phyloP scores from a whole-genome alignment of 1,284 basidiomycete species.

The Ganoderma resinaceum region DNA sequence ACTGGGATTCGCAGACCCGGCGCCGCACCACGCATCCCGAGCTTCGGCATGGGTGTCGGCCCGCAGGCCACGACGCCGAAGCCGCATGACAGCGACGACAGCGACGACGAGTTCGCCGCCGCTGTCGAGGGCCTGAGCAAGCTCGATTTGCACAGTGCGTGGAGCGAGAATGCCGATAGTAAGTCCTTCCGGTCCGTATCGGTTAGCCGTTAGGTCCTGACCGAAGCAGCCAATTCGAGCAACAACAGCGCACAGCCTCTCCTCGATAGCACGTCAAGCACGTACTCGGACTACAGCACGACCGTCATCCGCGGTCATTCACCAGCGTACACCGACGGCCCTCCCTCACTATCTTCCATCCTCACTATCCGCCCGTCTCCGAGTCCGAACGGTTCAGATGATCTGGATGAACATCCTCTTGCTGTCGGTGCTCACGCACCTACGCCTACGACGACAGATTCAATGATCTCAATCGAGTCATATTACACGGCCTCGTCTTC shows the following conservation, averaged over 20 bases:
- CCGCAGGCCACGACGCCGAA: slow-evolving; percentile 53
- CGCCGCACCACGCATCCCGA: slow-evolving; percentile 78
- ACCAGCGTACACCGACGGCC: slow-evolving; percentile 48
- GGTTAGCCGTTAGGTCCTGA: slow-evolving; percentile 1
- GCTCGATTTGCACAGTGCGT: slow-evolving; percentile 58
- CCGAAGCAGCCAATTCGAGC: slow-evolving; percentile 42
- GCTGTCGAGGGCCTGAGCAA: slow-evolving; percentile 64
- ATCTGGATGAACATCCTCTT: slow-evolving; percentile 32
- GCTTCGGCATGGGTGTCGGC: slow-evolving; percentile 81
- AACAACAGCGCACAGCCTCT: slow-evolving; percentile 61
- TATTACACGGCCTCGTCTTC: slow-evolving; percentile 71
- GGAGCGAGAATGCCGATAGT: slow-evolving; percentile 53
- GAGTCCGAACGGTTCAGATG: slow-evolving; percentile 50
- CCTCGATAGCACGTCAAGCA: slow-evolving; percentile 52
- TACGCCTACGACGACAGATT: slow-evolving; percentile 41
- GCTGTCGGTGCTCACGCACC: slow-evolving; percentile 35
- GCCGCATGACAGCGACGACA: slow-evolving; percentile 59
- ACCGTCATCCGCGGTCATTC: slow-evolving; percentile 63
- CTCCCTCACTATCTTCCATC: slow-evolving; percentile 73
- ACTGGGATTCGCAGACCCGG: slow-evolving; percentile 63
- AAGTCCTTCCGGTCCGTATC: slow-evolving; percentile 26
- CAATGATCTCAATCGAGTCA: slow-evolving; percentile 68
- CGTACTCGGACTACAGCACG: slow-evolving; percentile 69
- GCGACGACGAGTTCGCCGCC: slow-evolving; percentile 76
- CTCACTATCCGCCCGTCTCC: slow-evolving; percentile 70